Evolutionary conservation across 2,329 filamentous ascomycete genomes (phyloP), one percentile per base, ranked within the genome.

Genomic region (Fusarium udum): DNA sequence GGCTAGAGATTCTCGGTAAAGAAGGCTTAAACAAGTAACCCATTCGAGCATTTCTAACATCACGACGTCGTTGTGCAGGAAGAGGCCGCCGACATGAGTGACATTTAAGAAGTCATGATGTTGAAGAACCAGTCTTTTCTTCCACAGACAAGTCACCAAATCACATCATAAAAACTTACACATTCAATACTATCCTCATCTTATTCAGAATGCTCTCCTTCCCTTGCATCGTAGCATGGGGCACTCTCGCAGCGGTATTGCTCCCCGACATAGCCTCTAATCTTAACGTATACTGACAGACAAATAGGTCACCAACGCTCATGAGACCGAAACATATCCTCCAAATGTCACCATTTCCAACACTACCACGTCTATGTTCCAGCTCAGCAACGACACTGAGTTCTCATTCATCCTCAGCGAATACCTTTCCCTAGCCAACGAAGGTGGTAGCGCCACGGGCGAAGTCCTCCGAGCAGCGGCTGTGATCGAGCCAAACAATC

Each of bases 331-430:
- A 20, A 5, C 43, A 31, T 64, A 64, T 60, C 53, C 55, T 9
- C 55, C 43, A 24, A 60, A 64, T 24, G 15, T 56, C 32, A 66
- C 60, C 14, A 42, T 71, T 24, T 57, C 52, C 28, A 72, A 73
- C 18, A 48, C 49, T 2, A 71, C 68, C 8, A 46, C 64, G 9
- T 69, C 68, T 7, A 74, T 73, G 66, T 43, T 68, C 22, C 63
- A 59, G 20, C 67, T 73, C 28, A 74, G 72, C 24, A 46, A 28
- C 7, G 58, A 73, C 49, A 46, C 48, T n/a, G 57, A 74, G 16
- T 74, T 74, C 34, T 46, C 70, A 9, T 73, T 74, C 31, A 63
- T 74, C 18, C 58, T 73, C n/a, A 53, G 51, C 6, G 72, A 74
- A 37, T 67, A 70, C 14, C 57, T 71, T 22, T 61, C 69, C 12